phyloP scores from a whole-genome alignment of 768 basidiomycete genomes.

The Termitomyces sp. region DNA sequence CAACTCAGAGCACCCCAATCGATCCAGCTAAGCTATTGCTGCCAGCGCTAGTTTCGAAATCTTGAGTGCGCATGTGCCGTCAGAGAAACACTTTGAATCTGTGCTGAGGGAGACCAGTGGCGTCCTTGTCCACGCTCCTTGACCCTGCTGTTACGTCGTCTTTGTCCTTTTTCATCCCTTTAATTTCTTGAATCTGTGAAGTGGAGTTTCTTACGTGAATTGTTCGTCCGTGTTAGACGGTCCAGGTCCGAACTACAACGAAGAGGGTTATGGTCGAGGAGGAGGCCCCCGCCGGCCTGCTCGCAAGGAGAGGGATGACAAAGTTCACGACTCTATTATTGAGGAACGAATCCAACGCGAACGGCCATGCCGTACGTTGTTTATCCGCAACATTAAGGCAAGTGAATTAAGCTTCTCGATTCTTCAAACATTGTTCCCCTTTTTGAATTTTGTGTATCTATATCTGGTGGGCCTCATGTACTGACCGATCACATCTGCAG shows the following conservation, averaged over 20 bases:
- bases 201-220: constrained; percentile 45
- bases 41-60: constrained; percentile 33
- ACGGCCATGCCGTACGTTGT: constrained; percentile 91
- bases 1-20: constrained; percentile 24
- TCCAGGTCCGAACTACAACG: constrained; percentile 53
- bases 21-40: constrained; percentile 45
- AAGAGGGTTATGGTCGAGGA: constrained; percentile 41
- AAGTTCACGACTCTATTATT: constrained; percentile 87
- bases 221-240: constrained; percentile 60
- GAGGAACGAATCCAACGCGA: constrained; percentile 93
- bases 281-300: constrained; percentile 36
- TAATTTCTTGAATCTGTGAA: constrained; percentile 28
- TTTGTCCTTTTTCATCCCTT: constrained; percentile 33
- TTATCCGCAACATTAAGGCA: constrained; percentile 98
- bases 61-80: constrained; percentile 24
- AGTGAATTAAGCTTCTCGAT: constrained; percentile 33
- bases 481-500: constrained; percentile 37
- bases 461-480: constrained; percentile 2
- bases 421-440: neutral
- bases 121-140: constrained; percentile 34
- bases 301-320: constrained; percentile 82
- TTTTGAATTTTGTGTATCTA: neutral
- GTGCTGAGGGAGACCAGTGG: constrained; percentile 19
- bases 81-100: constrained; percentile 18
- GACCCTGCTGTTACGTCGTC: constrained; percentile 40